Base-by-base conservation (phyloP, 495 filamentous ascomycete genomes). In the Hypoxylon fragiforme region DNA sequence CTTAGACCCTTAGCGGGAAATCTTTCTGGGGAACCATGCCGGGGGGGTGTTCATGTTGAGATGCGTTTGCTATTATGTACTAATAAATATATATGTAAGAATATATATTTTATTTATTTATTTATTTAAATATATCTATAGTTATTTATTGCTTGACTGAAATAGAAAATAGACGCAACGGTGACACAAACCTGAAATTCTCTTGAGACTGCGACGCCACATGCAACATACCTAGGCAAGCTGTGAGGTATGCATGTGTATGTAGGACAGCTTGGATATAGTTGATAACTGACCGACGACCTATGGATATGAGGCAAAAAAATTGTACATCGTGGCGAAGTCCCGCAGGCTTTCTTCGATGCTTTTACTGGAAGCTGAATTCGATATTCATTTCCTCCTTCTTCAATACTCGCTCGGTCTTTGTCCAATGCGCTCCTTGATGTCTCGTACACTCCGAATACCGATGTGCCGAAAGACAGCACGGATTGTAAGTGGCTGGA, bases 1-100 rank as follows among this genome's bases (percentile, higher is more conserved):
- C 51, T 67, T 67, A 64, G 64, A 37, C n/a, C 34, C 18, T 37
- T 16, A 14, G 4, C 57, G 64, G 64, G 54, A 62, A 65, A 67
- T 67, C 64, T 56, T 67, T 67, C 64, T 57, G 64, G 64, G 64
- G 64, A 64, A 67, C 60, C 55, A 57, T 54, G 54, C 48, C 50
- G 43, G 44, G 50, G 53, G 50, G 53, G 44, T 15, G 13, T 55
- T 26, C 16, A 11, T 39, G 31, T 26, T 19, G 22, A 49, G 14
- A 34, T 42, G 45, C 16, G 36, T 46, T 3, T 13, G 31, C 50
- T 47, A 54, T 37, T 49, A n/a, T n/a, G n/a, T n/a, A n/a, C n/a
- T n/a, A n/a, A n/a, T n/a, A n/a, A n/a, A n/a, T n/a, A n/a, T n/a
- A n/a, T n/a, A n/a, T n/a, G n/a, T n/a, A n/a, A 35, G 7, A n/a